These are phyloP conservation scores for Eimeria falciformis DNA, from an alignment of 169 alveolate species.

Conservation along the genomic window DNA sequence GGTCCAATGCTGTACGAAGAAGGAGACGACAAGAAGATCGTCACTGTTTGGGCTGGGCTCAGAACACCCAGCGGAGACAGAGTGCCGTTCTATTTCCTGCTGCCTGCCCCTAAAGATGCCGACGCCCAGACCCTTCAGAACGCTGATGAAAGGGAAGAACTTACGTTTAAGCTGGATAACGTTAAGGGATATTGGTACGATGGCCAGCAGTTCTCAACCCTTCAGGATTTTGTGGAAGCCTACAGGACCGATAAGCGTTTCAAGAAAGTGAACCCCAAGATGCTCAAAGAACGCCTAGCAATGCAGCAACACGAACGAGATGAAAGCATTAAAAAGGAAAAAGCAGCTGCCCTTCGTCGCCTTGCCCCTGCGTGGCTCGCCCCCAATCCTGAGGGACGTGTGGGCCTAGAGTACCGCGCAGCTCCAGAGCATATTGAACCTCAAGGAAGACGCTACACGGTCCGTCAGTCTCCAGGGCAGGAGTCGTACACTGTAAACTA, in stretches of 20 bases:
- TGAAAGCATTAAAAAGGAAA: neutral
- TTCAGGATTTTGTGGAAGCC: conserved; percentile 77
- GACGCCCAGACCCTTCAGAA: neutral
- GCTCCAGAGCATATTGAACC: conserved; percentile 85
- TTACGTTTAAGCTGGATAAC: conserved; percentile 18
- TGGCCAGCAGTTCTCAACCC: conserved; percentile 72
- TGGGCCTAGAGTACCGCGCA: conserved; percentile 82
- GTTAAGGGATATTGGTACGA: conserved; percentile 80
- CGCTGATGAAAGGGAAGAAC: conserved; percentile 40
- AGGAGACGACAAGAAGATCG: conserved; percentile 42
- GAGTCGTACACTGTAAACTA: conserved; percentile 80
- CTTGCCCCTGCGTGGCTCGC: conserved; percentile 70
- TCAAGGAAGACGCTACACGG: conserved; percentile 81
- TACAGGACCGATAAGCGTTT: conserved; percentile 69
- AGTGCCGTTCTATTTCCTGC: conserved; percentile 61
- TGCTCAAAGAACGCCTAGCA: neutral
- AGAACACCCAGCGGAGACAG: conserved; percentile 44
- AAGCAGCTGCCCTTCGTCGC: conserved; percentile 60
- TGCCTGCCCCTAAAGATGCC: conserved; percentile 27
- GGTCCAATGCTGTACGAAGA: conserved; percentile 77
- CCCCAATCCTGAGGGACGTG: conserved; percentile 75
- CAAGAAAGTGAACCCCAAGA: conserved; percentile 15
- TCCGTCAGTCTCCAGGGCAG: conserved; percentile 76
- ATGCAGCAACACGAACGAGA: neutral
- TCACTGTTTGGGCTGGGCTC: conserved; percentile 81